phyloP scores from a whole-genome alignment of 331 rosid genomes.

The Cucumis variabilis region DNA sequence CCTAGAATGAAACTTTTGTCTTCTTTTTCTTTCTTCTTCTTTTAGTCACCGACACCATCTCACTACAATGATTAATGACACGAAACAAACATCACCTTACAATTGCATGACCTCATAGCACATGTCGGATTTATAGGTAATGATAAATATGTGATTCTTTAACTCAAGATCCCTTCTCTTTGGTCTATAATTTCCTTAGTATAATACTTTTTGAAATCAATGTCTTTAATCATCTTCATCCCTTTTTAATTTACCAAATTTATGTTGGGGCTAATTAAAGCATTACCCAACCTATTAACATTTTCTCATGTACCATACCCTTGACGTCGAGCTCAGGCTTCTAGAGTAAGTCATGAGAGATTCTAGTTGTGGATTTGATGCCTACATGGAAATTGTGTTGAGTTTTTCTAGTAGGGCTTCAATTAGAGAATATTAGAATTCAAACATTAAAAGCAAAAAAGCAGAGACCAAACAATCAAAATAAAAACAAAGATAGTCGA shows the following conservation, averaged over 20 bases:
- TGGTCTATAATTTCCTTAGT: neutral
- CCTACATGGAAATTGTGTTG: neutral
- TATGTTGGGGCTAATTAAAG: neutral
- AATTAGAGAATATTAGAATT: neutral
- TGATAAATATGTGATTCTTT: conserved; percentile 3
- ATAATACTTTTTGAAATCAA: conserved; percentile 17
- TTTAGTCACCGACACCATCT: too few relatives aligned
- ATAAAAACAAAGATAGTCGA: too few relatives aligned
- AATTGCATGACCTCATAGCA: too few relatives aligned
- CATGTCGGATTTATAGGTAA: too few relatives aligned
- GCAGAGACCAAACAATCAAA: too few relatives aligned
- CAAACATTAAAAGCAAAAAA: too few relatives aligned
- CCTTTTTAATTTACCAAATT: conserved; percentile 24
- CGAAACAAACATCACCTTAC: too few relatives aligned
- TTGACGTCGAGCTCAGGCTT: neutral
- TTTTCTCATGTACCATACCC: neutral
- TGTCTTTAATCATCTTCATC: conserved; percentile 26
- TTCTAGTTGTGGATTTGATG: neutral
- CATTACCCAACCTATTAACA: neutral
- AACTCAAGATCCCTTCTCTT: neutral
- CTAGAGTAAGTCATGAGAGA: neutral
- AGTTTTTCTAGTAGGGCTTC: neutral
- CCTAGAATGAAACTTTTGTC: too few relatives aligned
- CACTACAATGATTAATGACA: too few relatives aligned
- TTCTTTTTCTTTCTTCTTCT: too few relatives aligned